Evolutionary conservation across 805 yeast genomes (phyloP), one percentile per base, ranked within the genome.

Genomic region (Suhomyces kilbournensis): DNA sequence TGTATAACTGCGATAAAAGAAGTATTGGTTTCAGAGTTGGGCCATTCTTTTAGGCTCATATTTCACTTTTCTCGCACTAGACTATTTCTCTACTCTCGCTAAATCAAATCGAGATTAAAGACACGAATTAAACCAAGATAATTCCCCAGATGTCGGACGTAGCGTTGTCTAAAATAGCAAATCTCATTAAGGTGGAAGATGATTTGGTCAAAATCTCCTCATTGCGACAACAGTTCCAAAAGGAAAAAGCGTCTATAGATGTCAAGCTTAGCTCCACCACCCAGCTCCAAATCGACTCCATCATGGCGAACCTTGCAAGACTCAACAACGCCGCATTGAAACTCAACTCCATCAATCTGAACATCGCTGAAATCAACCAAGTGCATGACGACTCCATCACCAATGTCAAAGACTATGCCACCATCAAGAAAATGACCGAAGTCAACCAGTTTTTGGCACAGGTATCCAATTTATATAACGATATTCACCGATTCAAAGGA

Each of bases 171-270:
- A 63, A 75, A 47, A 70, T 75, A 32, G 68, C 75, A 26, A 67
- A 70, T 50, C 62, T 75, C 44, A 70, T 75, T 48, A 71, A 72
- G 57, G 66, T 67, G 19, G 79, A 75, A 55, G 80, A 75, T 58
- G 91, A 87, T 53, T 68, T 86, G 39, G 80, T 75, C 48, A 82
- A 80, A 52, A 76, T 86, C 6, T 68, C 73, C 9, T 68, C 74
- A 7, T 67, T 87, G 26, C 79, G 79, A 51, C 81, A 78, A 49
- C 86, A 83, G 53, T 68, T 87, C 46, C 54, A 66, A 6, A 85
- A 84, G 56, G 97, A 93, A 62, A 89, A 88, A 65, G 77, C 86
- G 0, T 78, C 87, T 3, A 74, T 90, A 10, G 97, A 90, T 59
- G 75, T 85, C 46, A 93, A 90, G 63, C 73, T 93, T 56, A 83